Base-by-base conservation (phyloP, 192 early-diverging fungal genomes). In the Entomortierella parvispora region DNA sequence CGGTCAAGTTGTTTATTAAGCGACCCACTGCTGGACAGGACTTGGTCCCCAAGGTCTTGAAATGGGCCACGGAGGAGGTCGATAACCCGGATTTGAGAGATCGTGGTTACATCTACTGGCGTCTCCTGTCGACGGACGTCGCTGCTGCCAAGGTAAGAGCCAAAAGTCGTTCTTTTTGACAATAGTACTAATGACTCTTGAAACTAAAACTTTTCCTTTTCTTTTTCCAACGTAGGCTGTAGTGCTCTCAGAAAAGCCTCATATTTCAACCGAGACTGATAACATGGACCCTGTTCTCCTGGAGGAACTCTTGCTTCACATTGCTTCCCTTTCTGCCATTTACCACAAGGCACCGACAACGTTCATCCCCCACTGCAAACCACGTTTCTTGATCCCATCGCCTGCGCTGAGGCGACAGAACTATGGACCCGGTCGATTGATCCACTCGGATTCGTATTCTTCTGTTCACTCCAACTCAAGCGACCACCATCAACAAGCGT, bases 51-150 rank as follows among this genome's bases (percentile, higher is more conserved):
- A 93, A 94, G 81, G 90, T 99, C 46, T 85, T 99, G 25, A 96
- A 98, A 80, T 93, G 88, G 87, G 92, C 96, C 9, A 99, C 97
- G 9, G 94, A 98, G 80, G 92, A 95, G 31, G 88, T 90, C 25
- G 98, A 97, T 69, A 98, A 98, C 79, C 98, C 98, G 1, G 98
- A 99, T 84, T 84, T 99, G 58, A 90, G 98, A 55, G 98, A 99
- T 81, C 90, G 98, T 47, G 98, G 95, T 6, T 99, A 95, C 61
- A 96, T 99, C 68, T 99, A 99, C 82, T 99, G 98, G 97, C 85
- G 98, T 18, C 80, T 99, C 60, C 81, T 99, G 20, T 97, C 96
- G 12, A 96, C 97, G 1, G 95, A 99, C 71, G 95, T 96, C 15
- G 92, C 91, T 42, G 90, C 92, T 5, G 92, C 95, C 6, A 96